Evolutionary conservation across 768 basidiomycete genomes (phyloP).

Genomic region (Gyrodon lividus): DNA sequence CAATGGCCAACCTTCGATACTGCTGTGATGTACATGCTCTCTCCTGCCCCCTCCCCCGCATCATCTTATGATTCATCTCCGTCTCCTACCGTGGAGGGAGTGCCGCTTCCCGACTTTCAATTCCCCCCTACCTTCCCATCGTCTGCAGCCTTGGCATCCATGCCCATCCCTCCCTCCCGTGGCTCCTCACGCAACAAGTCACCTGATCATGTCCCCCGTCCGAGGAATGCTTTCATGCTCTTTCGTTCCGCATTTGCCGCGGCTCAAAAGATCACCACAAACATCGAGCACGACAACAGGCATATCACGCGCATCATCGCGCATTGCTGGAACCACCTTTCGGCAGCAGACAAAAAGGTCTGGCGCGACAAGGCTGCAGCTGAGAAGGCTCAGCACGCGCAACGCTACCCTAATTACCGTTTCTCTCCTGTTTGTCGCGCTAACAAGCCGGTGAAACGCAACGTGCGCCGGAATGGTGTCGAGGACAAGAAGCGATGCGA

Average conservation of each 20-base stretch:
- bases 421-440: conserved; percentile 47
- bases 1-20: conserved; percentile 29
- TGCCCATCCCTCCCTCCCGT: conserved; percentile 32
- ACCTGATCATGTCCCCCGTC: conserved; percentile 43
- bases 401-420: conserved; percentile 53
- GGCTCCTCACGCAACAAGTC: conserved; percentile 27
- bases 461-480: conserved; percentile 49
- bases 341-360: conserved; percentile 48
- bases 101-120: not conserved
- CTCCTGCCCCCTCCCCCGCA: conserved; percentile 7
- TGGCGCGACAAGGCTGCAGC: conserved; percentile 51
- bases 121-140: conserved; percentile 15
- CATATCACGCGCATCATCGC: conserved; percentile 58
- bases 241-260: conserved; percentile 62
- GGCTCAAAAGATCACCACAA: conserved; percentile 45
- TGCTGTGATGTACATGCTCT: conserved; percentile 5
- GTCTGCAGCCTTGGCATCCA: conserved; percentile 21
- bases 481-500: conserved; percentile 50
- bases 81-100: conserved; percentile 4
- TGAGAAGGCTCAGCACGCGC: conserved; percentile 49
- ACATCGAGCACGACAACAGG: conserved; percentile 55
- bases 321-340: conserved; percentile 52
- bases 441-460: conserved; percentile 47
- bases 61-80: conserved; percentile 11
- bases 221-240: conserved; percentile 50